Base-by-base conservation (phyloP, 495 filamentous ascomycete species). In the Penicillium roqueforti region DNA sequence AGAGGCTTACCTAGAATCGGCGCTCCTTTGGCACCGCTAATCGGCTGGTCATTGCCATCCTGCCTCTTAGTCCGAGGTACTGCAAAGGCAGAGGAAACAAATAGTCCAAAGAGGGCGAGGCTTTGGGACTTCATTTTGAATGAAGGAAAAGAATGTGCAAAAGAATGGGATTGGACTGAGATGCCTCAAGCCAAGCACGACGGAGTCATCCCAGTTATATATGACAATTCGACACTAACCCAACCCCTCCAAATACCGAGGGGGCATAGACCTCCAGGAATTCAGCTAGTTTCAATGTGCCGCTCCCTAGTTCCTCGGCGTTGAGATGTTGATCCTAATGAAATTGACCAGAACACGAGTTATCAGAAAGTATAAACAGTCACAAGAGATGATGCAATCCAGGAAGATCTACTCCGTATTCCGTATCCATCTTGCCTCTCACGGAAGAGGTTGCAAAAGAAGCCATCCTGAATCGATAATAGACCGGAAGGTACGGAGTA, bases 21-120 rank as follows among this genome's bases (percentile, higher is more conserved):
- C 43, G 71, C 81, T 1, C 80, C 80, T 60, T 80, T 84, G 34
- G 79, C 80, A 37, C 73, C 77, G 52, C 60, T 63, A 52, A 80
- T 77, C 18, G 82, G 81, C 58, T 83, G 68, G 10, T 79, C 81
- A 31, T 79, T 57, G 54, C 79, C 81, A 16, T 62, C 64, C 6
- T 71, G 64, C 51, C 70, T 72, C 3, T 50, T 55, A 38, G 41
- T 28, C 16, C 51, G 58, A 5, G 63, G 61, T 2, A 63, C 58
- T 10, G 63, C 68, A 9, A 70, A 50, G 6, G 54, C 57, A 51
- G 57, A 56, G 9, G 59, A 57, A 4, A 61, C 34, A 10, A 64
- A 51, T 14, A 63, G 43, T 0, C 59, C 58, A 23, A 62, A 25
- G 5, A 65, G 38, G 0, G 51, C 42, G 16, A 66, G 25, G 18